Evolutionary conservation across 202 grass and related monocot species (phyloP), one percentile per base, ranked within the genome.

Genomic region (Cymbopogon flexuosus): DNA sequence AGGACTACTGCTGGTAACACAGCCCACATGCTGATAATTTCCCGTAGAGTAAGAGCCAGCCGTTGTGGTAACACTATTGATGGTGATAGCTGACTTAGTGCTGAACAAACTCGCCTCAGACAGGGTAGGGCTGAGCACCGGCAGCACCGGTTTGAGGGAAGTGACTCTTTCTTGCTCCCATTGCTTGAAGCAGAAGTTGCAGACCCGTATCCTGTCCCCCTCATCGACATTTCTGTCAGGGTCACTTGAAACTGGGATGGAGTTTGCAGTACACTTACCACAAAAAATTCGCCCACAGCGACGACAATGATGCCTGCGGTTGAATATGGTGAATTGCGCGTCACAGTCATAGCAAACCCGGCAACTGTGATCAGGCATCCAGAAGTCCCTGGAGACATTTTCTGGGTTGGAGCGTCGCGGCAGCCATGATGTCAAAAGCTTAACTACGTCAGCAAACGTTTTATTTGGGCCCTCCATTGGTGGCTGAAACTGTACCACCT

Each of bases 321-420:
- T 99, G 70, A 99, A 93, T 73, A 99, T 59, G 21, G 90, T 99
- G 81, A 99, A 99, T 31, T 88, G 81, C n/a, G 85, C 19, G 46
- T 95, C 89, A 59, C 96, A 99, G 15, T 91, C 90, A 80, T 93
- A 99, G 79, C 92, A 99, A 73, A 88, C 83, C 59, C 85, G 85
- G 51, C 96, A 99, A 70, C 92, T 96, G 75, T 91, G 87, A 47
- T 99, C 96, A 2, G 92, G 90, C 96, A 99, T 99, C 96, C 96
- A 99, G 76, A 96, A 99, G 73, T 91, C 90, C 78, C 77, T 91
- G 5, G 96, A 99, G 61, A 96, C 86, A 93, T 96, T 99, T 45
- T 90, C 84, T 33, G 85, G 83, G 27, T 93, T 88, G 51, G 90
- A 91, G 15, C 70, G 83, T 14, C 81, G 36, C 58, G 83, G 88